Percentiles rank a stretch among this genome's conserved stretches.
Conservation (phyloP, 371 early-diverging fungal species). For the Syncephalis plumigaleata region DNA sequence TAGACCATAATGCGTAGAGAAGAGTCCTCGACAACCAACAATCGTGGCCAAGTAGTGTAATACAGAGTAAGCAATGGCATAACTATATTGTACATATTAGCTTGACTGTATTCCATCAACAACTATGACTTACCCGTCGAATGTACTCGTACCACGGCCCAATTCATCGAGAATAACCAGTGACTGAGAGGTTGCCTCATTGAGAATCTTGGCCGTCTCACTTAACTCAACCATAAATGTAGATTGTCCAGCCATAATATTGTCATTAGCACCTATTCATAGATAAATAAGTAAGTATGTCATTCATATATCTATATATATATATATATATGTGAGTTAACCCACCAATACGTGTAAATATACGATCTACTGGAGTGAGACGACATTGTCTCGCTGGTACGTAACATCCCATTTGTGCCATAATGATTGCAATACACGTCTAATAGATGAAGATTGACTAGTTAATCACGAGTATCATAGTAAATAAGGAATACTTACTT, state of each 20-base stretch:
- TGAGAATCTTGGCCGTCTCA: conserved; percentile 91
- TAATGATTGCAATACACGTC: conserved; percentile 90
- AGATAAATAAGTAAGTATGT: conserved; percentile 1
- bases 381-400: conserved; percentile 75
- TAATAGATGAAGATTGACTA: conserved; percentile 6
- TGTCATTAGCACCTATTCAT: conserved; percentile 78
- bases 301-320: background rate
- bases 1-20: conserved; percentile 96
- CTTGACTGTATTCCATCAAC: conserved; percentile 6
- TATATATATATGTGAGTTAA: background rate
- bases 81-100: conserved; percentile 15
- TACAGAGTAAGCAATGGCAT: conserved; percentile 92
- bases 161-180: conserved; percentile 99
- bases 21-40: conserved; percentile 79
- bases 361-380: conserved; percentile 84
- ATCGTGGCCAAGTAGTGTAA: conserved; percentile 71
- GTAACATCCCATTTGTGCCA: conserved; percentile 97
- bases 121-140: conserved; percentile 57
- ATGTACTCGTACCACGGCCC: conserved; percentile 97
- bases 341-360: conserved; percentile 85
- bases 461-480: background rate
- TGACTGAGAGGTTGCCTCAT: conserved; percentile 80
- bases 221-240: conserved; percentile 98
- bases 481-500: conserved; percentile 19
- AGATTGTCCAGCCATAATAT: conserved; percentile 91